These are phyloP conservation scores for Monilinia laxa DNA, from an alignment of 2,329 filamentous ascomycete genomes.

Conservation along the genomic window DNA sequence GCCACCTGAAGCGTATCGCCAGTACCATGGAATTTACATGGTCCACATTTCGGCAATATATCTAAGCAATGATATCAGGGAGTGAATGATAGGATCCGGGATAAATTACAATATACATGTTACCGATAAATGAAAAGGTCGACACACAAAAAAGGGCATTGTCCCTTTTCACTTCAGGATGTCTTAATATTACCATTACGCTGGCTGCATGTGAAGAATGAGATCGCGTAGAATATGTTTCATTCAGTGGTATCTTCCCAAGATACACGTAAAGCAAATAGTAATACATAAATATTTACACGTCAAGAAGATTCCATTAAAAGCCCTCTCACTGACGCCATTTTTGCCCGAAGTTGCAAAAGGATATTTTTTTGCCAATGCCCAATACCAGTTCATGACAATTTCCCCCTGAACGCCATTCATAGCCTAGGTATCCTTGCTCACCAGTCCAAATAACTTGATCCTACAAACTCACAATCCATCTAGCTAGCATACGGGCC, in stretches of 20 bases:
- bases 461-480: neutral
- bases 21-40: too few species aligned
- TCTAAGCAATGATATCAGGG: too few species aligned
- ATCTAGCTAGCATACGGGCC: constrained; percentile 2
- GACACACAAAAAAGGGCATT: too few species aligned
- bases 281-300: constrained; percentile 22
- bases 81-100: too few species aligned
- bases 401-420: constrained; percentile 17
- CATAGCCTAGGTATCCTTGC: constrained; percentile 14
- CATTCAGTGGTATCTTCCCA: constrained; percentile 9
- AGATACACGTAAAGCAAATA: constrained; percentile 12
- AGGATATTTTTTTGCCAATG: constrained; percentile 14
- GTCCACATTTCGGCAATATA: too few species aligned
- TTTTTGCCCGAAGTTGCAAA: constrained; percentile 1
- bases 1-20: too few species aligned
- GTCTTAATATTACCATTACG: neutral
- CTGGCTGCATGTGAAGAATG: neutral
- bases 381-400: constrained; percentile 10
- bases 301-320: constrained; percentile 6
- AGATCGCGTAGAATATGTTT: neutral
- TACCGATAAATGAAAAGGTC: too few species aligned
- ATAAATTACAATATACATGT: too few species aligned
- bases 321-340: constrained; percentile 14
- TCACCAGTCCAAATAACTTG: constrained; percentile 5
- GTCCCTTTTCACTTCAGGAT: too few species aligned